These are phyloP conservation scores for Trichoderma hamatum DNA, from an alignment of 2,329 filamentous ascomycete genomes.

Conservation along the genomic window DNA sequence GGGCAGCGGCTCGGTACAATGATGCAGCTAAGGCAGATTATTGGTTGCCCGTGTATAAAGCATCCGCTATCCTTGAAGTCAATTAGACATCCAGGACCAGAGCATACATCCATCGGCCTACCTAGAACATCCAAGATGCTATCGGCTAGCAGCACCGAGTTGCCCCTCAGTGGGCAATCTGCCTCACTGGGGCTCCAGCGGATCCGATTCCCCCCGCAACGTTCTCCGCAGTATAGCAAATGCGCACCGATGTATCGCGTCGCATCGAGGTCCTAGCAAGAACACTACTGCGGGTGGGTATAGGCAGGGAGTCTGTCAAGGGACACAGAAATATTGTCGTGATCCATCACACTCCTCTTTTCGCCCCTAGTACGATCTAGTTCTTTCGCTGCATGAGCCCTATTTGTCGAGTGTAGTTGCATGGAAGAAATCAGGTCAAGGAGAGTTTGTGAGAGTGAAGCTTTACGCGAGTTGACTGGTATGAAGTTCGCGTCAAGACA, in stretches of 20 bases:
- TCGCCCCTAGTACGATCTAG: neutral
- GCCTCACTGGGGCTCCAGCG: neutral
- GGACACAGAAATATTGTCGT: neutral
- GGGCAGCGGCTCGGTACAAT: neutral
- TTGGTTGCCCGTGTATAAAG: neutral
- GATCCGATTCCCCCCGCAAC: constrained; percentile 16
- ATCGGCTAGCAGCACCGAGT: neutral
- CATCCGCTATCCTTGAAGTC: neutral
- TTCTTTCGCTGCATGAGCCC: neutral
- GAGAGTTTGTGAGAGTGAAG: too few species aligned
- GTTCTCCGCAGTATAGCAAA: neutral
- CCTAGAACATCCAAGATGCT: neutral
- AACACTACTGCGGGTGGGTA: constrained; percentile 17
- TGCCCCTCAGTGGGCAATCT: neutral
- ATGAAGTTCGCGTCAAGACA: neutral
- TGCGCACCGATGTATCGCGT: neutral
- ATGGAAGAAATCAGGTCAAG: neutral
- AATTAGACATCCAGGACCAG: neutral
- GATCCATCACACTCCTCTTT: neutral
- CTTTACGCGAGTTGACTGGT: neutral
- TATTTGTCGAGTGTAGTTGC: neutral
- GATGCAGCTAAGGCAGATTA: neutral
- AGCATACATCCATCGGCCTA: neutral
- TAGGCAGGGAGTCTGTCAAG: neutral
- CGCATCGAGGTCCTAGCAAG: neutral